A percentile compares a stretch with the other conserved stretches of the same genome.
These are phyloP conservation scores for Termitomyces sp. DNA, from an alignment of 768 basidiomycete species.

Conservation along the genomic window DNA sequence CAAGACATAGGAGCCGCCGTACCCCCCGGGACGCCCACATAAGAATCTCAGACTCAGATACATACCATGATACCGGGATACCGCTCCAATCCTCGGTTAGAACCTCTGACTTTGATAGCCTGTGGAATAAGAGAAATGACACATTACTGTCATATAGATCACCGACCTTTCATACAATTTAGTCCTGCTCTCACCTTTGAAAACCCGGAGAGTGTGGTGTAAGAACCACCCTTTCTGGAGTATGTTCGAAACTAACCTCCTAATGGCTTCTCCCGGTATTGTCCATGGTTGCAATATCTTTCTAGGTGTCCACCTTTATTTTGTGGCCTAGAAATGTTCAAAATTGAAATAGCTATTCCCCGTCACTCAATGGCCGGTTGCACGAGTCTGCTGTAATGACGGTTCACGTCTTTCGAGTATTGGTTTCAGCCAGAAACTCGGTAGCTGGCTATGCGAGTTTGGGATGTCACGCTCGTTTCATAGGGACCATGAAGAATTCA, in stretches of 20 bases:
- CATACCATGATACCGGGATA: too few relatives aligned
- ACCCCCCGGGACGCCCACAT: too few relatives aligned
- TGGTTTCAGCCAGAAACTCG: constrained; percentile 6
- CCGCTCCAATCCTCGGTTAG: too few relatives aligned
- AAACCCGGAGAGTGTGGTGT: constrained; percentile 57
- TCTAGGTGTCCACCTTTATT: constrained; percentile 46
- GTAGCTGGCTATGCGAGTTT: too few relatives aligned
- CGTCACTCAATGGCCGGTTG: constrained; percentile 38
- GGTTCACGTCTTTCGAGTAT: constrained; percentile 13
- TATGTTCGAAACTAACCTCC: constrained; percentile 59
- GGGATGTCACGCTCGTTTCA: too few relatives aligned
- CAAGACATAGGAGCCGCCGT: too few relatives aligned
- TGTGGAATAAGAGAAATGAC: too few relatives aligned
- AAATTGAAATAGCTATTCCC: constrained; percentile 49
- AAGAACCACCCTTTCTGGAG: constrained; percentile 58
- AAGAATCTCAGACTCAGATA: too few relatives aligned
- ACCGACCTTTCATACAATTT: too few relatives aligned
- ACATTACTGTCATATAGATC: too few relatives aligned
- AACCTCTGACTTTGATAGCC: too few relatives aligned
- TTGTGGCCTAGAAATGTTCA: constrained; percentile 44
- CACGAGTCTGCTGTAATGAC: constrained; percentile 20
- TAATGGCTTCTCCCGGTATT: constrained; percentile 52
- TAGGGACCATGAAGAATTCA: too few relatives aligned
- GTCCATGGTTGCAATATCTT: constrained; percentile 12
- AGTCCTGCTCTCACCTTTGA: constrained; percentile 26